phyloP scores from a whole-genome alignment of 2,329 filamentous ascomycete species.

The Hypocrella siamensis region DNA sequence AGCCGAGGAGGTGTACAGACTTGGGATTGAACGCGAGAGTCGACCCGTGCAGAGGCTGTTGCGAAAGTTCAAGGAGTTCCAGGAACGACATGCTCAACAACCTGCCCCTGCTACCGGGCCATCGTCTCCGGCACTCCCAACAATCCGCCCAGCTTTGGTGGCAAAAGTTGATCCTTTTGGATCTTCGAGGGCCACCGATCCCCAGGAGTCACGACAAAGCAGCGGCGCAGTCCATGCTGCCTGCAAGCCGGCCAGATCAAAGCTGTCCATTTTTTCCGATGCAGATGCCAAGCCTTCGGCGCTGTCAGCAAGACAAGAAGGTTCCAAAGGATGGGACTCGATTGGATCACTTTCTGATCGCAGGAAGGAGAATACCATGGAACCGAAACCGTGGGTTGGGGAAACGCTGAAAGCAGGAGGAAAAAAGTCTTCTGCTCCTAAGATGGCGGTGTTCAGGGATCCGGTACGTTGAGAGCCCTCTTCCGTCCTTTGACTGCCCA shows the following conservation, averaged over 20 bases:
- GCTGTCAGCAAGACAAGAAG: conserved; percentile 33
- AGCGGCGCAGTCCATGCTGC: conserved; percentile 30
- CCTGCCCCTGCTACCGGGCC: conserved; percentile 50
- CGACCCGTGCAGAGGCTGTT: conserved; percentile 65
- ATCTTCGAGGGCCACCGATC: conserved; percentile 37
- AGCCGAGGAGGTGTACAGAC: conserved; percentile 82
- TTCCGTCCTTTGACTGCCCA: conserved; percentile 22
- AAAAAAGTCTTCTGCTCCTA: conserved; percentile 56
- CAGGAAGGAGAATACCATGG: conserved; percentile 84
- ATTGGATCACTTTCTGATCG: conserved; percentile 77
- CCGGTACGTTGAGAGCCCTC: conserved; percentile 45
- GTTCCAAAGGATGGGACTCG: conserved; percentile 71
- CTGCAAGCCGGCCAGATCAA: conserved; percentile 56
- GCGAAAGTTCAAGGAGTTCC: conserved; percentile 87
- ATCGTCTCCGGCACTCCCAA: conserved; percentile 74
- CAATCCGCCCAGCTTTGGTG: conserved; percentile 66
- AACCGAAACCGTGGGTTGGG: conserved; percentile 79
- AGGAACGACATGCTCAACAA: conserved; percentile 55
- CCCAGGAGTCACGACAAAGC: conserved; percentile 46
- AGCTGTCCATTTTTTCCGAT: conserved; percentile 87
- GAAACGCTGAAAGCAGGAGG: conserved; percentile 81
- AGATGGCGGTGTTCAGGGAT: conserved; percentile 91
- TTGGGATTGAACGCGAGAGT: conserved; percentile 81
- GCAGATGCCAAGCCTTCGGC: conserved; percentile 43
- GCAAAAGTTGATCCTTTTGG: conserved; percentile 77